Evolutionary conservation across 2,329 filamentous ascomycete species (phyloP).

Genomic region (Fusarium pseudocircinatum): DNA sequence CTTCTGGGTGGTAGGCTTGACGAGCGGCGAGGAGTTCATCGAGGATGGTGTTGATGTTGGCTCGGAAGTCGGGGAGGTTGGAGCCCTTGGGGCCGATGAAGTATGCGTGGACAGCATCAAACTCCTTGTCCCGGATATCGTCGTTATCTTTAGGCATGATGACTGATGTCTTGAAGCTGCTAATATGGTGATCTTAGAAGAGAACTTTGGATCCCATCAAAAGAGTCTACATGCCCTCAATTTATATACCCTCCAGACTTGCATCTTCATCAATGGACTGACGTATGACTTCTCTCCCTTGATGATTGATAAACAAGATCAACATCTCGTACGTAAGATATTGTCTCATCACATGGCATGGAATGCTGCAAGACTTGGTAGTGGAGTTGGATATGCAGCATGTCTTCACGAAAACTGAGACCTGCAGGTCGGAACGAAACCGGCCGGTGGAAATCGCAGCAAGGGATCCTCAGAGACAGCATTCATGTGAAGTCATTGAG

Average conservation of each 20-base stretch:
- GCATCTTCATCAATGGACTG: neutral
- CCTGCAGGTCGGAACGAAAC: neutral
- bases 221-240: too few species aligned
- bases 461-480: neutral
- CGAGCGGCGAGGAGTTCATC: slow-evolving; percentile 49
- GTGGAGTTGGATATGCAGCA: neutral
- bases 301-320: fast-evolving
- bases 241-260: too few species aligned
- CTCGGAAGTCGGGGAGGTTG: slow-evolving; percentile 52
- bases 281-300: neutral
- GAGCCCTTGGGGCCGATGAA: slow-evolving; percentile 56
- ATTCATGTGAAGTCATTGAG: slow-evolving; percentile 3
- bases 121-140: slow-evolving; percentile 24
- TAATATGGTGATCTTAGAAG: too few species aligned
- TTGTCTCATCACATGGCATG: neutral
- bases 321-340: neutral
- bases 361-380: neutral
- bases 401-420: neutral
- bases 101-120: slow-evolving; percentile 46
- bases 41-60: slow-evolving; percentile 52
- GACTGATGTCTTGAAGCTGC: neutral
- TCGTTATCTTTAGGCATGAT: slow-evolving; percentile 1
- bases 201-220: too few species aligned
- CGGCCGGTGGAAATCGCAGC: too few species aligned
- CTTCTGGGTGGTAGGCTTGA: slow-evolving; percentile 48